Percentiles rank a stretch among this genome's conserved stretches.
Conservation (phyloP, 305 asterid genomes). For the Solanum hybrid region DNA sequence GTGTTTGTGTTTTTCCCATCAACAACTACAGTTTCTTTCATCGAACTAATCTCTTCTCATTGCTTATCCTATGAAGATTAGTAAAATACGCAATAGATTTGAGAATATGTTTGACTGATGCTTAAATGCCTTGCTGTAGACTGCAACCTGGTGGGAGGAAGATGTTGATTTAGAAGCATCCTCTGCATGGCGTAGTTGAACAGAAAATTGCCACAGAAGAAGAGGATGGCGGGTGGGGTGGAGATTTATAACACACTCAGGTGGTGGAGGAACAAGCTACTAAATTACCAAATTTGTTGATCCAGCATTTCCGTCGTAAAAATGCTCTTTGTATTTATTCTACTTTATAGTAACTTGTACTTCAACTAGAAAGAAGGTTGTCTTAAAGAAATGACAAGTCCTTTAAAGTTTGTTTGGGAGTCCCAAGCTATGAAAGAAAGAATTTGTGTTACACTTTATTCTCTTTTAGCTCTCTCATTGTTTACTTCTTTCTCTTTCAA, state of each 20-base stretch:
- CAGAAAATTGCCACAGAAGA: background rate
- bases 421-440: background rate
- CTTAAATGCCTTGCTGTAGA: slow-evolving; percentile 28
- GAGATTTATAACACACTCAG: background rate
- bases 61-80: background rate
- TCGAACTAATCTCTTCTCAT: background rate
- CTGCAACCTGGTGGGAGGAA: slow-evolving; percentile 98
- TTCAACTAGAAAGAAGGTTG: background rate
- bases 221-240: background rate
- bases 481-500: background rate
- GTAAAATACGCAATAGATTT: background rate
- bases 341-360: background rate
- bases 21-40: background rate
- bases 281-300: background rate
- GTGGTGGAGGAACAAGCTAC: slow-evolving; percentile 1
- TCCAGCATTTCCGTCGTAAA: background rate
- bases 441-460: background rate
- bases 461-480: background rate
- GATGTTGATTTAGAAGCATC: slow-evolving; percentile 59
- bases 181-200: slow-evolving; percentile 87
- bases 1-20: background rate
- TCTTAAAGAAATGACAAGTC: background rate
- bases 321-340: background rate
- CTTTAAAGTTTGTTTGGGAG: background rate
- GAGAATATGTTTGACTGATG: background rate